A percentile compares a stretch with the other conserved stretches of the same genome.
Conservation (phyloP, 768 basidiomycete species). For the Zangia roseola region DNA sequence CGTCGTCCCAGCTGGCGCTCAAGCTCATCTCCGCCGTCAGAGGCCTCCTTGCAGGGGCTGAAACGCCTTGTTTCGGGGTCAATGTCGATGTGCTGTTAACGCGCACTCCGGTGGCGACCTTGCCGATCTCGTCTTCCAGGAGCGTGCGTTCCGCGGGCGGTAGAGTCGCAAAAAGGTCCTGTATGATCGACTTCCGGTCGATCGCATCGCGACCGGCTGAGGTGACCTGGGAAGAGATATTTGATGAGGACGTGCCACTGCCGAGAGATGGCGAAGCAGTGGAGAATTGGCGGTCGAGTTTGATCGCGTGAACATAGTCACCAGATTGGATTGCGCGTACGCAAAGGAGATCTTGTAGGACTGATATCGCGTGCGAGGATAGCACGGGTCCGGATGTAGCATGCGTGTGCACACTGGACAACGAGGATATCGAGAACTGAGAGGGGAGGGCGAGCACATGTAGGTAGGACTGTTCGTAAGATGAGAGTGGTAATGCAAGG, state of each 20-base stretch:
- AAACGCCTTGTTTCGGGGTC: constrained; percentile 1
- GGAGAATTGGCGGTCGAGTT: constrained; percentile 65
- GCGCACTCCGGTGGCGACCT: constrained; percentile 25
- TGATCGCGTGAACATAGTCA: constrained; percentile 68
- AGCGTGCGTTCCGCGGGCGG: constrained; percentile 61
- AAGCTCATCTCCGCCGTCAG: constrained; percentile 36
- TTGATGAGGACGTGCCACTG: constrained; percentile 6
- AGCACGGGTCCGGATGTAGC: constrained; percentile 22
- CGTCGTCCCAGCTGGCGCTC: constrained; percentile 67
- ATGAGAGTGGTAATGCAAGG: constrained; percentile 61
- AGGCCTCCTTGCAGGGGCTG: constrained; percentile 22
- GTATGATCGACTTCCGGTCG: constrained; percentile 67
- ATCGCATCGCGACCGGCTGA: constrained; percentile 22
- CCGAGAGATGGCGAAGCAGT: constrained; percentile 36
- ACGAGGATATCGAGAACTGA: constrained; percentile 30
- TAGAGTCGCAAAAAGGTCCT: constrained; percentile 63
- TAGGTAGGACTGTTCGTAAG: constrained; percentile 60
- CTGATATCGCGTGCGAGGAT: constrained; percentile 48
- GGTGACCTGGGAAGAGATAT: constrained; percentile 26
- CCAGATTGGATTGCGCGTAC: constrained; percentile 75
- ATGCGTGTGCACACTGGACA: constrained; percentile 4
- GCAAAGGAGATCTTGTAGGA: constrained; percentile 76
- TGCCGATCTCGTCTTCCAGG: constrained; percentile 59
- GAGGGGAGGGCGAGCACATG: constrained; percentile 59
- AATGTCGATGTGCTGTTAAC: constrained; percentile 3